Evolutionary conservation across 2,329 filamentous ascomycete species (phyloP), one percentile per base, ranked within the genome.

Genomic region (Claviceps paspali): DNA sequence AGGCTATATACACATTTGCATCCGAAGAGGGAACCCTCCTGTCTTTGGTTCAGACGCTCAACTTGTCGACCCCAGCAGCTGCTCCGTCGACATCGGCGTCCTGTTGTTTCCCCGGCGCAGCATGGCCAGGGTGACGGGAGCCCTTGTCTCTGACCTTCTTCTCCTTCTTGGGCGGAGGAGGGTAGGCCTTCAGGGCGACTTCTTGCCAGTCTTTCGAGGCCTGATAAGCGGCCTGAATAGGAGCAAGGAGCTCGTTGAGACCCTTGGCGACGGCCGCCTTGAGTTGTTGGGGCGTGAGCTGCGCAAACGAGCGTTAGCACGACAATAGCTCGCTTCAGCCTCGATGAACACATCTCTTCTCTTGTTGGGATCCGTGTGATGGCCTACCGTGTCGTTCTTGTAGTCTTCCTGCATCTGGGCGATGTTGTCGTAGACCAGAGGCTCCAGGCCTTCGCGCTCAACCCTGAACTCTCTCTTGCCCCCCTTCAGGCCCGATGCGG

Each of bases 251-350:
- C 28, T 71, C 67, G 46, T 75, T 76, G 15, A 98, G 69, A 8
- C 76, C 83, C 36, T 75, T 69, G 5, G 81, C 72, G 5, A 92
- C 76, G 9, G 83, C 85, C n/a, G 79, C 71, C 65, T 98, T 96
- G 36, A 96, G 67, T 10, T 82, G 62, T 64, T 95, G 87, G 0
- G 91, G 91, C 1, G 82, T 85, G 43, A 94, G 70, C 52, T 57
- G 24, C n/a, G 33, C 10, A 12, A 6, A 12, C 5, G 3, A 24
- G 14, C 18, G 29, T 33, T 21, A 31, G 34, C 15, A 33, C 5
- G n/a, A n/a, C n/a, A n/a, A n/a, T n/a, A n/a, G n/a, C n/a, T n/a
- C n/a, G n/a, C n/a, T n/a, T n/a, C n/a, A n/a, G n/a, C n/a, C n/a
- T n/a, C n/a, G n/a, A n/a, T n/a, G n/a, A n/a, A n/a, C n/a, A n/a